phyloP scores from a whole-genome alignment of 2,329 filamentous ascomycete genomes.

The Aspergillus fijiensis region DNA sequence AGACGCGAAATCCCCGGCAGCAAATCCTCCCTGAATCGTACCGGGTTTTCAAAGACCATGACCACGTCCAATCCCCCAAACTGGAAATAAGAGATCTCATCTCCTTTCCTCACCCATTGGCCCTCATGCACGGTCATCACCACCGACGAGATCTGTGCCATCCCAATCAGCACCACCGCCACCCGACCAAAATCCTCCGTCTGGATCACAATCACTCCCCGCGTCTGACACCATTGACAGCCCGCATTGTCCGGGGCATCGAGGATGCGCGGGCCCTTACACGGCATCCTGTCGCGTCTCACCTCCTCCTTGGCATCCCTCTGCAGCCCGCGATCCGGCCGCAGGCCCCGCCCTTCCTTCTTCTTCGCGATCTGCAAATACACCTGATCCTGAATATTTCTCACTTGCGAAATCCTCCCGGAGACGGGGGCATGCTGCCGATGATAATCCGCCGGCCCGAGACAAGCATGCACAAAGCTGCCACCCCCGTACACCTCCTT shows the following conservation, averaged over 20 bases:
- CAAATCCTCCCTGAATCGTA: no score
- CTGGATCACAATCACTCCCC: conserved; percentile 39
- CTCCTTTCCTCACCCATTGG: conserved; percentile 38
- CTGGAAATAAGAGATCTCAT: conserved; percentile 46
- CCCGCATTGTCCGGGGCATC: conserved; percentile 38
- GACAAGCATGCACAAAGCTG: no score
- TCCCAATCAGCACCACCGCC: conserved; percentile 47
- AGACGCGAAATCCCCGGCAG: conserved; percentile 6
- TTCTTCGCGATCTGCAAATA: no score
- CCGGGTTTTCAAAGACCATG: conserved; percentile 37
- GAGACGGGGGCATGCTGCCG: no score
- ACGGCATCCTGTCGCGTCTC: background rate
- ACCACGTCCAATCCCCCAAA: conserved; percentile 49
- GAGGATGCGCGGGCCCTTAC: conserved; percentile 3
- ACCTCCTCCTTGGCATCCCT: conserved; percentile 10
- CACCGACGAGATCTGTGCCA: conserved; percentile 48
- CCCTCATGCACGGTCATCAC: conserved; percentile 27
- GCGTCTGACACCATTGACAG: conserved; percentile 44
- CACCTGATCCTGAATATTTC: no score
- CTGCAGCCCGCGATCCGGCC: background rate
- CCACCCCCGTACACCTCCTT: no score
- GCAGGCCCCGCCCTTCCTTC: no score
- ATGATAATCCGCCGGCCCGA: no score
- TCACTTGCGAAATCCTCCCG: no score
- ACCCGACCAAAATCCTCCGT: conserved; percentile 33